phyloP scores from a whole-genome alignment of 208 protist species.

The Trichomonas vaginalis region DNA sequence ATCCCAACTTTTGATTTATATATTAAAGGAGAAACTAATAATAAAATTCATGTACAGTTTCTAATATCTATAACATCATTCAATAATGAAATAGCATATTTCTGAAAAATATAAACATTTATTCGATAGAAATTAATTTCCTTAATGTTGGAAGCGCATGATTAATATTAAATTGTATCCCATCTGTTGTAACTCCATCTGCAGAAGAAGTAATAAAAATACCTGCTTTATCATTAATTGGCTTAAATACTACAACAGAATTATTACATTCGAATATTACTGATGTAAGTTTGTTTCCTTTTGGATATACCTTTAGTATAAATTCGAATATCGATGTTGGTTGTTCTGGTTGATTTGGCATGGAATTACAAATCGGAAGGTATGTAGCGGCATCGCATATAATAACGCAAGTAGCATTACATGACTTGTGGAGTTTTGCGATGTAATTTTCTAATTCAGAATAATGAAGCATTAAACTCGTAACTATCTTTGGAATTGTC shows the following conservation, averaged over 20 bases:
- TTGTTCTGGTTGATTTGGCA: background rate
- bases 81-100: too few relatives aligned
- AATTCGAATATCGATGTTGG: background rate
- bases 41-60: too few relatives aligned
- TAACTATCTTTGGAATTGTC: background rate
- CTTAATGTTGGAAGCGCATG: background rate
- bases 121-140: background rate
- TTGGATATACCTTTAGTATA: background rate
- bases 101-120: background rate
- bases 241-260: background rate
- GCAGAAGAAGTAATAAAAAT: background rate
- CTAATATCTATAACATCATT: too few relatives aligned
- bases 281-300: background rate
- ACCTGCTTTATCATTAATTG: background rate
- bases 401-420: background rate
- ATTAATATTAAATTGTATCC: background rate
- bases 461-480: background rate
- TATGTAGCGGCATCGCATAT: background rate
- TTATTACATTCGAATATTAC: background rate
- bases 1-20: too few relatives aligned
- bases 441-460: background rate
- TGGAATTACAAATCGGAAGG: background rate
- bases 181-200: background rate
- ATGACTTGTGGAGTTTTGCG: background rate
- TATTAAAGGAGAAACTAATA: too few relatives aligned